These are phyloP conservation scores for Adansonia grandidieri DNA, from an alignment of 441 rosid species.

Conservation along the genomic window DNA sequence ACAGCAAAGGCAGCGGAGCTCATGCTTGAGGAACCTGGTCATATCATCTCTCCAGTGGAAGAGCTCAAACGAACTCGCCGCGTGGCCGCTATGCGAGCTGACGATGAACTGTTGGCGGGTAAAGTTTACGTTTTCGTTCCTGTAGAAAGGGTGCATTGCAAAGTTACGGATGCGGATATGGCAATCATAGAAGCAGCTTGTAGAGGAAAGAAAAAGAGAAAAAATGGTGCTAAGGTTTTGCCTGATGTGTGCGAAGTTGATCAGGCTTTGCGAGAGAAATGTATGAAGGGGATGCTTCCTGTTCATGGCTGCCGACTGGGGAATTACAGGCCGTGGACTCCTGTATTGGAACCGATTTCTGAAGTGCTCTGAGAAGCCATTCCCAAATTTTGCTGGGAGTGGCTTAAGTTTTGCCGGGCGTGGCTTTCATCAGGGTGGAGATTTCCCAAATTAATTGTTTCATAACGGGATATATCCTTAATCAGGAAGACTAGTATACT, in stretches of 20 bases:
- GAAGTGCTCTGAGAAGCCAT: conserved; percentile 31
- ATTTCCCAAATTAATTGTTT: not conserved
- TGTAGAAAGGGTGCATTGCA: conserved; percentile 30
- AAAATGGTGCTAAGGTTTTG: conserved; percentile 33
- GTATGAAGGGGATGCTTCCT: not conserved
- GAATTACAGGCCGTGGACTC: conserved; percentile 38
- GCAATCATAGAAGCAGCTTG: conserved; percentile 26
- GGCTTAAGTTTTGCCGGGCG: not conserved
- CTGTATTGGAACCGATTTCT: conserved; percentile 45
- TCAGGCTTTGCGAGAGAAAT: conserved; percentile 7
- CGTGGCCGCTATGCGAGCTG: conserved; percentile 43
- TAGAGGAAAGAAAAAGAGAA: conserved; percentile 21
- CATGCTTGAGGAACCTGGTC: conserved; percentile 52
- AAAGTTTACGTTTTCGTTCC: conserved; percentile 39
- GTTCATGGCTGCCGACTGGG: conserved; percentile 15
- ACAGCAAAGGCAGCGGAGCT: conserved; percentile 48
- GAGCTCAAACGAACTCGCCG: conserved; percentile 33
- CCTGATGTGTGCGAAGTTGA: conserved; percentile 24
- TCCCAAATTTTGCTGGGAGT: not conserved
- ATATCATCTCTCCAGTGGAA: conserved; percentile 32
- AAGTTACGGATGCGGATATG: conserved; percentile 38
- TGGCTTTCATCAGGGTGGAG: not conserved
- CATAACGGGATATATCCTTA: not conserved
- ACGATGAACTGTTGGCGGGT: conserved; percentile 42
- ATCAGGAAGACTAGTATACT: not conserved